A percentile compares a stretch with the other conserved stretches of the same genome.
These are phyloP conservation scores for Neoboletus magnificus DNA, from an alignment of 768 basidiomycete species.

Conservation along the genomic window DNA sequence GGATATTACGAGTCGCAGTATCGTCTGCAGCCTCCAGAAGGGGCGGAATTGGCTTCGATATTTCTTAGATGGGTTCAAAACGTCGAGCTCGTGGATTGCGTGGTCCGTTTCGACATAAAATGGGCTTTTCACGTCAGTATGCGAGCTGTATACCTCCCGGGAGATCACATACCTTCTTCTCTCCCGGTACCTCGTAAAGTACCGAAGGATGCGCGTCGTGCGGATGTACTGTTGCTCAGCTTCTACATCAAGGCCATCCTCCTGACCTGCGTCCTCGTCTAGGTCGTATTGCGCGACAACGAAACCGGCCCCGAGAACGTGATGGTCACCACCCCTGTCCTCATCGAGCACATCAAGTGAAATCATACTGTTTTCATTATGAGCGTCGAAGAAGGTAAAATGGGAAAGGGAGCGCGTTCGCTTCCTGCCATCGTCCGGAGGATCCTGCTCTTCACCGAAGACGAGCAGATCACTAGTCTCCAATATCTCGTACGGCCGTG, in stretches of 20 bases:
- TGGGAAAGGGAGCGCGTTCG: constrained; percentile 55
- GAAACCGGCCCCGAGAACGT: constrained; percentile 56
- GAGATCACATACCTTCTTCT: constrained; percentile 45
- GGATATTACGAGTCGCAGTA: constrained; percentile 49
- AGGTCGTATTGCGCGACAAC: constrained; percentile 44
- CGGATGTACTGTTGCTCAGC: constrained; percentile 40
- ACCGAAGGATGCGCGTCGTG: constrained; percentile 46
- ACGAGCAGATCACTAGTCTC: constrained; percentile 39
- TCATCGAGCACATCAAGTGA: constrained; percentile 47
- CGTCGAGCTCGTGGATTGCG: constrained; percentile 59
- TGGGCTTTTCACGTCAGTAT: constrained; percentile 39
- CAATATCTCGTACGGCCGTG: constrained; percentile 27
- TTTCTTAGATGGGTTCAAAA: constrained; percentile 35
- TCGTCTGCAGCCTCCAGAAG: constrained; percentile 50
- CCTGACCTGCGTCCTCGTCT: constrained; percentile 64
- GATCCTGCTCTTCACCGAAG: constrained; percentile 40
- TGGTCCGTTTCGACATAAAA: constrained; percentile 62
- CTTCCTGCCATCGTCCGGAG: constrained; percentile 39
- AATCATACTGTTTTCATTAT: constrained; percentile 42
- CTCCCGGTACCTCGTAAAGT: constrained; percentile 49
- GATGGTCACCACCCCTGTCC: constrained; percentile 37
- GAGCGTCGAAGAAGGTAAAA: constrained; percentile 61
- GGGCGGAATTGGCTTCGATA: constrained; percentile 43
- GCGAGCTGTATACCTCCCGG: background rate
- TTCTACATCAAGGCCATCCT: constrained; percentile 42